Base-by-base conservation (phyloP, 805 yeast genomes). In the Monosporozyma aerobia region DNA sequence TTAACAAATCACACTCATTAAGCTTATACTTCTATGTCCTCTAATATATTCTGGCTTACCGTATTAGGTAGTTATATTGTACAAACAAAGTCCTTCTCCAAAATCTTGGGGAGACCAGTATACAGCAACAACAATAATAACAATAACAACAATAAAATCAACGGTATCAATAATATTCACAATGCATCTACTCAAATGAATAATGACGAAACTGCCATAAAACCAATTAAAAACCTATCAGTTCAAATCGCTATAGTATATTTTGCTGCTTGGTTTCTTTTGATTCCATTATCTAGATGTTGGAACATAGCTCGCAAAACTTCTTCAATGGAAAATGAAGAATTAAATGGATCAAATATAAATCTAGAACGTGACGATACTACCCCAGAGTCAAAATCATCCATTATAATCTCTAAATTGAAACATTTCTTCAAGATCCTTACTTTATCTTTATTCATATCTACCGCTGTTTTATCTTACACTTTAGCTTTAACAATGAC, bases 1-100 rank as follows among this genome's bases (percentile, higher is more conserved):
- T 30, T 30, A 8, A 10, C 33, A 30, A 30, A 30, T 8, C 33
- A 30, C 33, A 30, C 33, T 30, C 2, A 33, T 19, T 19, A 33
- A 33, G 13, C 37, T 33, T 33, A 41, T 25, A 40, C 44, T 4
- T 29, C 16, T 41, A 54, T 57, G 57, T 45, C 54, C 19, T 43
- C 51, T 22, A 56, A 48, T 29, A 33, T 51, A 4, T 51, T 55
- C 16, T 66, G 70, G 70, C 49, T 64, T 16, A 51, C 56, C 10
- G 60, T 60, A 2, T 61, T 65, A 10, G 51, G 58, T 33, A 58
- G 63, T 33, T 66, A 66, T 47, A 63, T 64, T 16, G 51, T 65
- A 4, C 69, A 66, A 51, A 66, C 68, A 3, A 61, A 57, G 48
- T 56, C 60, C 29, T 52, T 66, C 48, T 60, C 65, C 8, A 51